phyloP scores from a whole-genome alignment of 441 rosid genomes.

The Lepidium campestre region DNA sequence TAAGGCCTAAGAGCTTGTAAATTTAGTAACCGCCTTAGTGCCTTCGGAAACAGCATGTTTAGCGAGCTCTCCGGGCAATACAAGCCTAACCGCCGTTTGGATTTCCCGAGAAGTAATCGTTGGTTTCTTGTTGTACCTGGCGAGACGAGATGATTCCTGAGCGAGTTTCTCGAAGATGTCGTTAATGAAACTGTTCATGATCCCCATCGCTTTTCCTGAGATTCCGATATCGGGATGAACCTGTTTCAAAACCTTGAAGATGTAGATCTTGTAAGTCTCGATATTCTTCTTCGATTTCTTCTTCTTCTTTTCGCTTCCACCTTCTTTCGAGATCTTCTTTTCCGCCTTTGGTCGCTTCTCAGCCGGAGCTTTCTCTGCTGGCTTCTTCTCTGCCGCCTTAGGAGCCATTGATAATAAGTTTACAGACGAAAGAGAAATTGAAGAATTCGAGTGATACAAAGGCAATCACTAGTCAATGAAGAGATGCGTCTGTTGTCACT shows the following conservation, averaged over 20 bases:
- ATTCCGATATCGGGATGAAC: constrained; percentile 37
- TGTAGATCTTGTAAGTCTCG: constrained; percentile 47
- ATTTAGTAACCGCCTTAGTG: constrained; percentile 43
- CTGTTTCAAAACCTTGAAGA: constrained; percentile 40
- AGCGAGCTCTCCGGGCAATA: constrained; percentile 39
- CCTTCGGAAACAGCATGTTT: constrained; percentile 41
- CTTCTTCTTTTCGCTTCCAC: constrained; percentile 35
- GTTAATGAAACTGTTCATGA: constrained; percentile 19
- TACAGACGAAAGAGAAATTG: no score
- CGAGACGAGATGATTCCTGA: constrained; percentile 35
- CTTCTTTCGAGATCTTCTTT: constrained; percentile 41
- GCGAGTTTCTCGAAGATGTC: constrained; percentile 35
- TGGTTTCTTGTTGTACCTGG: constrained; percentile 39
- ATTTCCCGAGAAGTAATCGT: constrained; percentile 40
- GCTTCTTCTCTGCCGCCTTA: constrained; percentile 34
- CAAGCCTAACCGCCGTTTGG: constrained; percentile 40
- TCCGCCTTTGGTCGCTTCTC: constrained; percentile 42
- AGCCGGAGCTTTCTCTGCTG: constrained; percentile 26
- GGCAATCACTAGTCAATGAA: no score
- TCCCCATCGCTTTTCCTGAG: constrained; percentile 24
- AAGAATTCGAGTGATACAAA: no score
- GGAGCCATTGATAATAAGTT: no score
- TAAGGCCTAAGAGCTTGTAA: constrained; percentile 33
- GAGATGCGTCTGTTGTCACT: no score
- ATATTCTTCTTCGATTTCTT: constrained; percentile 38